Base-by-base conservation (phyloP, 192 early-diverging fungal genomes). In the Phycomyces blakesleeanus region DNA sequence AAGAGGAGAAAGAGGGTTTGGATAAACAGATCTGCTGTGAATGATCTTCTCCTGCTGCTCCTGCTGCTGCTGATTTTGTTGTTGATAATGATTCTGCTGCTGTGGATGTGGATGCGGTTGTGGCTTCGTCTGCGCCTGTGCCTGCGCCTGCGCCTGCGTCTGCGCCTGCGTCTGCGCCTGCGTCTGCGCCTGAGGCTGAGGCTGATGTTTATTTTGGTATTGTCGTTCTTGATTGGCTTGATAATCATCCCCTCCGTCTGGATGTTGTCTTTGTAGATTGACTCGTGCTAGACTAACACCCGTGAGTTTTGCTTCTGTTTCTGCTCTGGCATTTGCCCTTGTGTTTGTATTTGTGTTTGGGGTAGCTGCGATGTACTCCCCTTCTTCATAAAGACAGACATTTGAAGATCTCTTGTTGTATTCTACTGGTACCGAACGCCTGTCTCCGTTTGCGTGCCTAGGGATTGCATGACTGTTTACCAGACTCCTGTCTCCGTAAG, bases 271-370 rank as follows among this genome's bases (percentile, higher is more conserved):
- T 2, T 49, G 39, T 37, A 29, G 44, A 18, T 63, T 51, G 14
- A 21, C 26, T 10, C 38, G 27, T 54, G 29, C 18, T 27, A 24
- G 29, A 34, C 38, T 42, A 1, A 56, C 59, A 16, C 68, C 73
- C 27, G 26, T 66, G 6, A 75, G 49, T 59, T 70, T 70, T 7
- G 73, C 71, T 38, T 73, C 71, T 26, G 71, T 63, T 57, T 75
- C 73, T 24, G 68, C 68, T 42, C 69, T 52, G 8, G 59, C 68
- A 47, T 63, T 55, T 16, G 57, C 72, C 41, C 67, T 42, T 12
- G 71, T 55, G 18, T 26, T 22, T n/a, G 25, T 64, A 20, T 11
- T 60, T 42, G n/a, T 64, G n/a, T 41, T 53, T 34, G 18, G 54
- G n/a, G n/a, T n/a, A n/a, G n/a, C n/a, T n/a, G n/a, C n/a, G n/a